These are phyloP conservation scores for Candida rishiriensis DNA, from an alignment of 805 yeast species.

Conservation along the genomic window DNA sequence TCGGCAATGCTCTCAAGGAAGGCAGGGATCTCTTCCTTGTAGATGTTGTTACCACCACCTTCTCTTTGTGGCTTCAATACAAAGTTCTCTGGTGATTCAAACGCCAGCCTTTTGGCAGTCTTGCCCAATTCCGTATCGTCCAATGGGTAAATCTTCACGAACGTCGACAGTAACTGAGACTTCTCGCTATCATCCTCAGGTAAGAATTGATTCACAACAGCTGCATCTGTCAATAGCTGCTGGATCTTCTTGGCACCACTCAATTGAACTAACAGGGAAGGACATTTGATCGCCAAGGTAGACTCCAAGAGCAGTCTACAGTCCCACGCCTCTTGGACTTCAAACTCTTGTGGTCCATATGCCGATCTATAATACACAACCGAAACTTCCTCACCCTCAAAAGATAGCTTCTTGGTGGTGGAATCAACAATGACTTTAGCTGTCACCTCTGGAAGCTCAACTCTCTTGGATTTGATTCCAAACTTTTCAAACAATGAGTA, in stretches of 20 bases:
- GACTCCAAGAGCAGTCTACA: slow-evolving; percentile 70
- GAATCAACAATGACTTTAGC: slow-evolving; percentile 37
- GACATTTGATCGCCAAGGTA: slow-evolving; percentile 83
- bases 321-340: slow-evolving; percentile 64
- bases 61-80: slow-evolving; percentile 98
- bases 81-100: slow-evolving; percentile 60
- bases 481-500: slow-evolving; percentile 54
- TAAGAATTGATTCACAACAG: slow-evolving; percentile 44
- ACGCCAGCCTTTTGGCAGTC: slow-evolving; percentile 61
- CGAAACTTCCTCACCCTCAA: slow-evolving; percentile 67
- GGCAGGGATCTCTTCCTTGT: slow-evolving; percentile 76
- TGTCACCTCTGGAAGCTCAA: slow-evolving; percentile 59
- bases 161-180: slow-evolving; percentile 48
- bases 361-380: slow-evolving; percentile 91
- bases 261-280: slow-evolving; percentile 81
- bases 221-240: slow-evolving; percentile 68
- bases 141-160: slow-evolving; percentile 83
- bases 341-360: slow-evolving; percentile 80
- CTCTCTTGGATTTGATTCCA: slow-evolving; percentile 58
- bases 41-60: slow-evolving; percentile 97
- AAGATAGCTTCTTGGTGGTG: slow-evolving; percentile 47
- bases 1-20: slow-evolving; percentile 59
- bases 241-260: slow-evolving; percentile 94
- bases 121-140: slow-evolving; percentile 65
- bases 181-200: slow-evolving; percentile 16